Evolutionary conservation across 345 rosid genomes (phyloP).

Genomic region (Citrus unshiu): DNA sequence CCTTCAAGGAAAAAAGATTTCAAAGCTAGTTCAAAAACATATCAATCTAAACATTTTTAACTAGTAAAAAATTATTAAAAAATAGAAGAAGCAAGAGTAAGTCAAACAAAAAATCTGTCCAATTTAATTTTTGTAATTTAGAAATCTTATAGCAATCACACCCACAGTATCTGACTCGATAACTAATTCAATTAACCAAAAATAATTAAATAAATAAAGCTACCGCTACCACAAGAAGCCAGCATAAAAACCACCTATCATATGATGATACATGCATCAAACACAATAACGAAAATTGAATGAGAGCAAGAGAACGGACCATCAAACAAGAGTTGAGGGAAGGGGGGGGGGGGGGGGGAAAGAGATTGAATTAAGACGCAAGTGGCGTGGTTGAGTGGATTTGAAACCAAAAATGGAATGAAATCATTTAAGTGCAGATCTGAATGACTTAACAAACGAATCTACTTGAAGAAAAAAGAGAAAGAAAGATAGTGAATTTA

Average conservation of each 20-base stretch:
- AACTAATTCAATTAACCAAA: not conserved
- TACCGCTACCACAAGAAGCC: not conserved
- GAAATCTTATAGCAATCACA: not conserved
- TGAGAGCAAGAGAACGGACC: conserved; percentile 28
- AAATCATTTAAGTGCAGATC: conserved; percentile 6
- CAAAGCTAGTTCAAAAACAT: too few relatives aligned
- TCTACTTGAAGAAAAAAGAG: not conserved
- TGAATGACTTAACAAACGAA: not conserved
- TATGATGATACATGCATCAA: not conserved
- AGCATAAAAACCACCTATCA: not conserved
- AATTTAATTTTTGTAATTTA: not conserved
- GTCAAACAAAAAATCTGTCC: not conserved
- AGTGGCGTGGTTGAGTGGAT: conserved; percentile 2
- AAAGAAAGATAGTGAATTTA: too few relatives aligned
- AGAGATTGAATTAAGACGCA: not conserved
- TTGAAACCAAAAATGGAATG: not conserved
- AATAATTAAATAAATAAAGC: too few relatives aligned
- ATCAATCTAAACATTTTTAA: too few relatives aligned
- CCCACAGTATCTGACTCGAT: not conserved
- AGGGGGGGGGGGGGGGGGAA: too few relatives aligned
- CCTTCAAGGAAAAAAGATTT: too few relatives aligned
- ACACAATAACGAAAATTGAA: not conserved
- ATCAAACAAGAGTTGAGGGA: not conserved
- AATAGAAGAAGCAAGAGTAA: too few relatives aligned
- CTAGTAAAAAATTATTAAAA: too few relatives aligned